Evolutionary conservation across 768 basidiomycete species (phyloP), one percentile per base, ranked within the genome.

Genomic region (Termitomyces sp.): DNA sequence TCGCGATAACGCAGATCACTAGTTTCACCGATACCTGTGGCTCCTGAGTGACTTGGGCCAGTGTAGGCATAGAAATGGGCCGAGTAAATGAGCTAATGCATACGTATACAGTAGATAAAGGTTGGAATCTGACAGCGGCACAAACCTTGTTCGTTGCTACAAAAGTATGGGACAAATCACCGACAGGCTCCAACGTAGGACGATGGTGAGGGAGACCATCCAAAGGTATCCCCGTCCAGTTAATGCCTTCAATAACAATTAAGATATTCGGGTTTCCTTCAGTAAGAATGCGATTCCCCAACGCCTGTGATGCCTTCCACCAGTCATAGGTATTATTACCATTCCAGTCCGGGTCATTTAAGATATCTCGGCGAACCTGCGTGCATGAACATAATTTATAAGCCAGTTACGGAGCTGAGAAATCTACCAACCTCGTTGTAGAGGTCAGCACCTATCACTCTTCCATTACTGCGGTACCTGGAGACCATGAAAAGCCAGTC

Each of bases 1-100:
- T 62, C 61, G 41, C 61, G 58, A 19, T 62, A 59, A 41, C 58
- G 58, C 31, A 44, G 41, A 32, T 62, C 61, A 21, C 54, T 56
- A 21, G 61, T 62, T 49, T 62, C 61, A 4, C 61, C 61, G n/a
- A 62, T 27, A 16, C 61, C 61, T 11, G 58, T 59, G 32, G 58
- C 61, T 45, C 58, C 61, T 38, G 58, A 56, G 45, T 62, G 61
- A 37, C 27, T 62, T 16, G 58, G 58, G 23, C 61, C 61, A 10
- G 61, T 62, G 34, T 62, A 62, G 29, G 38, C 61, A 44, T 61
- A 61, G 49, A 61, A 61, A 51, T 62, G 61, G 19, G 61, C 61
- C 3, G 61, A 53, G 37, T 62, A 62, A 12, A 62, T 52, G 19
- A 62, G 49, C 61, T 62, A 5, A 25, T 3, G 16, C 21, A 31